Conservation (phyloP, 768 basidiomycete genomes). For the Mrakia hoshinonis region DNA sequence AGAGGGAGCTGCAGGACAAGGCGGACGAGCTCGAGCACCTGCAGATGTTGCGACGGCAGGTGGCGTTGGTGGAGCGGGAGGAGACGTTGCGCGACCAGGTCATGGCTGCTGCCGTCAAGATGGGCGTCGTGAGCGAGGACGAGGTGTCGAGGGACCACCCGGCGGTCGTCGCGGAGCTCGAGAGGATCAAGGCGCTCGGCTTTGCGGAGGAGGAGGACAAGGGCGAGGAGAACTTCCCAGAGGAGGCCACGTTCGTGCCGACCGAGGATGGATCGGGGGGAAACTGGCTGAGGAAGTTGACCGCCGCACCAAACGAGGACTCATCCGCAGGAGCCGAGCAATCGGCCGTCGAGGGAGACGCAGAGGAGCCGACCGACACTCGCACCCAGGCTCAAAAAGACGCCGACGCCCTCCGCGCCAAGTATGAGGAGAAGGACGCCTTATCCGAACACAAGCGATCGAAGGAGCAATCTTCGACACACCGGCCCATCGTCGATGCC, state of each 20-base stretch:
- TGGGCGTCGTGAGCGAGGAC: not conserved
- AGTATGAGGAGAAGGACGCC: not conserved
- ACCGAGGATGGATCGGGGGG: not conserved
- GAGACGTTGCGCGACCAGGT: not conserved
- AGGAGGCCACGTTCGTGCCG: not conserved
- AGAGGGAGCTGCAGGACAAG: not conserved
- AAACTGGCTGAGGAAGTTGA: not conserved
- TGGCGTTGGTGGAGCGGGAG: not conserved
- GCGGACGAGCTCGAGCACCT: not conserved
- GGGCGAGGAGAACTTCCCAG: not conserved
- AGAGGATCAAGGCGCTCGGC: not conserved
- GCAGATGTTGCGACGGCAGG: not conserved
- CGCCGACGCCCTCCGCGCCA: not conserved
- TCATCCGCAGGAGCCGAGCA: too few species aligned
- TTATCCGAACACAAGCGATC: not conserved
- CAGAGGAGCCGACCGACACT: too few species aligned
- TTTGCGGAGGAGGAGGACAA: not conserved
- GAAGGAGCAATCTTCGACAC: not conserved
- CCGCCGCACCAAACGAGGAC: not conserved
- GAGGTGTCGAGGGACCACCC: conserved; percentile 31
- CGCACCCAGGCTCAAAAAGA: too few species aligned
- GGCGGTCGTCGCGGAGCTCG: conserved; percentile 24
- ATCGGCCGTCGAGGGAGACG: too few species aligned
- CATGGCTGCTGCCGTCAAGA: conserved; percentile 10
- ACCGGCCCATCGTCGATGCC: conserved; percentile 26